Evolutionary conservation across 352 stramenopile species (phyloP), one percentile per base, ranked within the genome.

Genomic region (Globisporangium spiculum): DNA sequence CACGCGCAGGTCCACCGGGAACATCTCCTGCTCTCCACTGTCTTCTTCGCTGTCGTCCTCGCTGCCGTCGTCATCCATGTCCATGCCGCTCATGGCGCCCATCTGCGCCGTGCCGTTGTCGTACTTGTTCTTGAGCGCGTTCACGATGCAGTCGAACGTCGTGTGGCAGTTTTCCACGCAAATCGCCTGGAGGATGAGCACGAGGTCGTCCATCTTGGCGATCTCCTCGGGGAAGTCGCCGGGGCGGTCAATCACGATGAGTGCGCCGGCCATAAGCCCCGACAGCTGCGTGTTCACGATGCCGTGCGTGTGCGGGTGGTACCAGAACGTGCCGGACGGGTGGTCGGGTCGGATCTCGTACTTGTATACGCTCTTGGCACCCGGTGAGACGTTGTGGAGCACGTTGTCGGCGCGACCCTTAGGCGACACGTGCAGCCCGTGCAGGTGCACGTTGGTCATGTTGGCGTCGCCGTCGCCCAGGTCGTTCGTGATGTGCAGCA

Each of bases 251-350:
- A 75, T 79, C 12, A 94, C 79, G 57, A 92, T 76, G 8, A 94
- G 66, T 27, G 78, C 69, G 1, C 86, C 86, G 54, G 86, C 84
- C 82, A 94, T 89, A 69, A 94, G 80, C 14, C 86, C 86, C 34
- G 81, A 81, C 3, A 94, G 68, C 63, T 94, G 86, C 30, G 86
- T 83, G 63, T 94, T 94, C 32, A 90, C 75, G 60, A 91, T 77
- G n/a, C 84, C 84, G 60, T 91, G 82, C 38, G 77, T 71, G 70
- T 94, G 86, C 18, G 86, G 83, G 63, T 94, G 86, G 65, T 94
- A 94, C 86, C 86, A 94, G 64, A 91, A 94, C 56, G 86, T 92
- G 14, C 86, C 86, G 8, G 81, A 63, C 12, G 86, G 84, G 66
- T 94, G 86, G 63, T 94, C 81, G 0, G 70, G 54, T 0, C 83